Percentiles rank a stretch among this genome's conserved stretches.
phyloP scores from a whole-genome alignment of 768 basidiomycete genomes.

The Boletus sp. region DNA sequence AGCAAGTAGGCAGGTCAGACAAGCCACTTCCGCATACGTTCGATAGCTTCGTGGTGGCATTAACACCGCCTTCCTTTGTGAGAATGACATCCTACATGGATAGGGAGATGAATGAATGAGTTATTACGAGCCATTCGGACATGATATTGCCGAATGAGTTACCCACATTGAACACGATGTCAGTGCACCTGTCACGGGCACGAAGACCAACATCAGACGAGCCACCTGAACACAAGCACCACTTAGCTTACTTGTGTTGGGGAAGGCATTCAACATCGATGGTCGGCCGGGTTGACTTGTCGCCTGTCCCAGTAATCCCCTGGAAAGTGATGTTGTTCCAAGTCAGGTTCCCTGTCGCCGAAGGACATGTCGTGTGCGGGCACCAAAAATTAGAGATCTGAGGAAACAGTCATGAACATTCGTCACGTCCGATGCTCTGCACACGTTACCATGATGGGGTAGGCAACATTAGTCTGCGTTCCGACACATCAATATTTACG shows the following conservation, averaged over 20 bases:
- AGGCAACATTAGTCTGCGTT: background rate
- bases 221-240: background rate
- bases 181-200: background rate
- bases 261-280: background rate
- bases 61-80: background rate
- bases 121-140: no score
- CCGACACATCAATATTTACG: background rate
- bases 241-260: background rate
- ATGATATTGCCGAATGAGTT: background rate
- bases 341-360: background rate
- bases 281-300: background rate
- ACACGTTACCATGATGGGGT: slow-evolving; percentile 12
- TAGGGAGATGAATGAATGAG: background rate
- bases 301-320: slow-evolving; percentile 7
- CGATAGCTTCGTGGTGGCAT: background rate
- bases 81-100: slow-evolving; percentile 6
- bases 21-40: slow-evolving; percentile 10
- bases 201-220: background rate
- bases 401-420: background rate
- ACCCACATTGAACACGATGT: slow-evolving; percentile 10
- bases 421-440: no score
- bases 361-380: background rate
- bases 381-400: slow-evolving; percentile 9
- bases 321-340: slow-evolving; percentile 10
- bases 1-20: background rate